phyloP scores from a whole-genome alignment of 2,329 filamentous ascomycete genomes.

The Pseudopithomyces chartarum region DNA sequence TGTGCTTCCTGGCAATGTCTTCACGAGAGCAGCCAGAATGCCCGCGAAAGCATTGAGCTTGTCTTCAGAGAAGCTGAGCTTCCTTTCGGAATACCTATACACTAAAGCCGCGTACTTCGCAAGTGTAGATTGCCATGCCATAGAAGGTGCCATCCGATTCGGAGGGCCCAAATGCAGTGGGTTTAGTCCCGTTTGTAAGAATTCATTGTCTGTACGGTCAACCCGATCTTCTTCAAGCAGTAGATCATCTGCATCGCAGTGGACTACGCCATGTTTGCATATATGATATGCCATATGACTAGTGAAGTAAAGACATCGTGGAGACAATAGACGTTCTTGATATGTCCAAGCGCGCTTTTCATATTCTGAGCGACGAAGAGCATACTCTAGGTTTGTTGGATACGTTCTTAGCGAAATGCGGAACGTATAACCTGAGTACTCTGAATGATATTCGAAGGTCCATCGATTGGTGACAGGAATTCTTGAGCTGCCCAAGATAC shows the following conservation, averaged over 20 bases:
- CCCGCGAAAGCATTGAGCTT: not conserved
- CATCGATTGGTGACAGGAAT: not conserved
- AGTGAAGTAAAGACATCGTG: not conserved
- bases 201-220: not conserved
- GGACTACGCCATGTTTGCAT: not conserved
- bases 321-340: not conserved
- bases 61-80: not conserved
- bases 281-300: not conserved
- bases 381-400: not conserved
- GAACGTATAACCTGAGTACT: not conserved
- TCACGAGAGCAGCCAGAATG: not conserved
- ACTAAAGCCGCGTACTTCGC: not conserved
- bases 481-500: not conserved
- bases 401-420: not conserved
- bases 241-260: not conserved
- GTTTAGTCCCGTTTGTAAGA: too few species aligned
- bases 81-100: not conserved
- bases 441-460: not conserved
- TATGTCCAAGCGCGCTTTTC: not conserved
- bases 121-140: not conserved
- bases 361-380: not conserved
- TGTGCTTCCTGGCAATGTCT: not conserved
- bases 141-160: not conserved
- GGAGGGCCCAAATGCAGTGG: too few species aligned
- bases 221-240: not conserved